Base-by-base conservation (phyloP, 805 yeast genomes). In the Ogataea glucozyma region DNA sequence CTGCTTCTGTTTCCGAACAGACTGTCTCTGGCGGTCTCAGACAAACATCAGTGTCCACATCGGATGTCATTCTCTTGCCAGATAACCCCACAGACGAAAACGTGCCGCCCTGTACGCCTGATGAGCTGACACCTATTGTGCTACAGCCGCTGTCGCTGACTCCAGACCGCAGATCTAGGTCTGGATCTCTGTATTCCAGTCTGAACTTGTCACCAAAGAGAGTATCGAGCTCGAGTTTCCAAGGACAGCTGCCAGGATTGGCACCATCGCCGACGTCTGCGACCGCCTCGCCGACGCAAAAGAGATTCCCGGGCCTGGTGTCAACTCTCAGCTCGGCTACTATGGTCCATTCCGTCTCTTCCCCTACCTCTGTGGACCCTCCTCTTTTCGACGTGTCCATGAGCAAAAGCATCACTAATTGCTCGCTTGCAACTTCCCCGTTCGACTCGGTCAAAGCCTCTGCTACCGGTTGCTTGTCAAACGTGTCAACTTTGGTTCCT, bases 51-150 rank as follows among this genome's bases (percentile, higher is more conserved):
- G 24, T 31, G 21, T 12, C 14, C 27, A 16, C 17, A n/a, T n/a
- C 26, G 18, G 50, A 55, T n/a, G 46, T 59, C 26, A 39, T 62
- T 3, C 38, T 62, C 19, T 45, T 62, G 11, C 66, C 66, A 7
- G 43, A 33, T 6, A 55, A 54, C 17, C 61, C 64, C 3, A 44
- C 47, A 4, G 64, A 61, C 34, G 56, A 57, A 38, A 49, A 52
- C 4, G 31, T 51, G 1, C 61, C 63, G 1, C 64, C 64, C 11
- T 58, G 60, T 42, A 49, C 60, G 11, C 41, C 60, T 2, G 63
- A 58, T 19, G 58, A 57, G 37, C 42, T 57, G 32, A 53, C 62
- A 4, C 62, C 62, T 11, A 53, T 57, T 6, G 31, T 57, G 13
- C 59, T 62, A 38, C 47, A 9, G 27, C 38, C 24, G 26, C 31